Percentiles rank a stretch among this genome's conserved stretches.
These are phyloP conservation scores for Leptomonas pyrrhocoris DNA, from an alignment of 208 protist species.

Conservation along the genomic window DNA sequence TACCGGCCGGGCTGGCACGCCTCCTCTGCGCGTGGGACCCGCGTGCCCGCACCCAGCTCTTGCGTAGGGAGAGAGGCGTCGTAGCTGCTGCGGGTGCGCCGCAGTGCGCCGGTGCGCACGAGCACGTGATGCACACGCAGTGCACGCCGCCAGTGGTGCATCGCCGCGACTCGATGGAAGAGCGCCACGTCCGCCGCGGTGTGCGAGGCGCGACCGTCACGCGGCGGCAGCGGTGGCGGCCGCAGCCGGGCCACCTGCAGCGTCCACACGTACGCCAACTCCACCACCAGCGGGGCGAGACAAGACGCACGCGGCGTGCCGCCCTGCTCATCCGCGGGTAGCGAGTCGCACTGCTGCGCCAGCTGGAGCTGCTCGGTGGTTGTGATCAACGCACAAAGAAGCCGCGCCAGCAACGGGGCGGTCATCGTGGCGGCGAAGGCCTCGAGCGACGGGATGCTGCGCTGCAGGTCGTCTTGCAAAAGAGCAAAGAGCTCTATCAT, in stretches of 20 bases:
- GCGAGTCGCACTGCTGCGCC: too few relatives aligned
- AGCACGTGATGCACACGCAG: constrained; percentile 27
- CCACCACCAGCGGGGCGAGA: constrained; percentile 42
- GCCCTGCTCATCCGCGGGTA: too few relatives aligned
- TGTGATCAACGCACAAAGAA: constrained; percentile 33
- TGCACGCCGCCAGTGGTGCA: constrained; percentile 20
- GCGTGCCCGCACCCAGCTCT: too few relatives aligned
- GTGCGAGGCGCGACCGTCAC: constrained; percentile 1
- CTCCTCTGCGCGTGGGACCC: too few relatives aligned
- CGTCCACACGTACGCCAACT: constrained; percentile 66
- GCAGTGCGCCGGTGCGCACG: constrained; percentile 9
- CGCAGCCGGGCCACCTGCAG: constrained; percentile 32
- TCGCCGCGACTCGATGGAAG: constrained; percentile 11
- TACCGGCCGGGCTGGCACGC: constrained; percentile 12
- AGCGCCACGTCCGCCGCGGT: not conserved
- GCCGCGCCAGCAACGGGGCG: constrained; percentile 30
- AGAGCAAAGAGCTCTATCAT: constrained; percentile 38
- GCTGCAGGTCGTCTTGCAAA: constrained; percentile 45
- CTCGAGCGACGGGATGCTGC: constrained; percentile 35
- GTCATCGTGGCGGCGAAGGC: constrained; percentile 15
- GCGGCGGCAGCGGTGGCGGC: constrained; percentile 15
- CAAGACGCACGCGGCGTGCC: not conserved
- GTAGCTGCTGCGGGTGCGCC: not conserved
- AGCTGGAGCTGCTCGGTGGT: constrained; percentile 2
- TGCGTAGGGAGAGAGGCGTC: not conserved